Conservation (phyloP, 2,329 filamentous ascomycete genomes). For the Neopestalotiopsis sp. region DNA sequence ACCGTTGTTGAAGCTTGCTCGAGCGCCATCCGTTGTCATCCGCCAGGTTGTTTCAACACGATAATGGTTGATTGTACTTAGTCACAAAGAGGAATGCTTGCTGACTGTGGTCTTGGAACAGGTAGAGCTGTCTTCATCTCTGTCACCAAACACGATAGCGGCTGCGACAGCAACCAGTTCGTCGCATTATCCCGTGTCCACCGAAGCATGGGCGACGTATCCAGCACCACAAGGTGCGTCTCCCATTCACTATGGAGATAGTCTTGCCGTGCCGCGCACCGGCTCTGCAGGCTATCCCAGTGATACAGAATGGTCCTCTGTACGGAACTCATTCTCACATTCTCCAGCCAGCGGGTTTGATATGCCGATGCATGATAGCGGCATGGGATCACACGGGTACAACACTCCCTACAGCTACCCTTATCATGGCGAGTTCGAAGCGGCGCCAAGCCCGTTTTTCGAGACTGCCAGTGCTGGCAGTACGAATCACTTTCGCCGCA, state of each 20-base stretch:
- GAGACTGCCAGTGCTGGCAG: not conserved
- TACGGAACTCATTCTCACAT: conserved; percentile 11
- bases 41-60: not conserved
- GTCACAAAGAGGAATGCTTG: not conserved
- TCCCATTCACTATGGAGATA: not conserved
- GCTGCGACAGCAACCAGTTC: conserved; percentile 3
- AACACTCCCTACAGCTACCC: conserved; percentile 5
- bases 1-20: too few relatives aligned
- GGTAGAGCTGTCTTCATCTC: not conserved
- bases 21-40: too few relatives aligned
- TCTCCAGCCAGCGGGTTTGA: conserved; percentile 12
- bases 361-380: not conserved
- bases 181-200: conserved; percentile 6
- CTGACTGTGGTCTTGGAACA: not conserved
- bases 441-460: not conserved
- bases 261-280: conserved; percentile 3
- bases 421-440: conserved; percentile 5
- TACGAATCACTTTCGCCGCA: not conserved
- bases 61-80: not conserved
- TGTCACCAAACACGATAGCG: not conserved
- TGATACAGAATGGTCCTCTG: conserved; percentile 9
- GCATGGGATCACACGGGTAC: conserved; percentile 9
- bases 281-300: conserved; percentile 10
- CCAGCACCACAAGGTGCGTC: conserved; percentile 12
- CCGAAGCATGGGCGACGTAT: conserved; percentile 9